Percentiles rank a stretch among this genome's conserved stretches.
Conservation (phyloP, 2,329 filamentous ascomycete genomes). For the Raffaelea ambrosiae region DNA sequence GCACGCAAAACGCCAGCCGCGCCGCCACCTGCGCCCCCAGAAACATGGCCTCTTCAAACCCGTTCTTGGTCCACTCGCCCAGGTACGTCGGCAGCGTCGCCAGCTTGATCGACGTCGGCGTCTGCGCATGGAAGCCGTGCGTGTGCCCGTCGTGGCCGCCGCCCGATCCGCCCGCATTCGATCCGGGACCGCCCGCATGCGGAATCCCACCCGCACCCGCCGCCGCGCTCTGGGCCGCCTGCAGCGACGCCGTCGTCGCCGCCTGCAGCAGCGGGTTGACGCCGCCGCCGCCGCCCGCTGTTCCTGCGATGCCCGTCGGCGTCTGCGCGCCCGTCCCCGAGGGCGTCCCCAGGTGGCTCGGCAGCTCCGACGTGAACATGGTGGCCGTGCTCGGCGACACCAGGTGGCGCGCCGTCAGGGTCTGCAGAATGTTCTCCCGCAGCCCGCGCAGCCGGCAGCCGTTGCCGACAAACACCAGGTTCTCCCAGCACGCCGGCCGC, state of each 20-base stretch:
- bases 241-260: conserved; percentile 33
- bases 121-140: conserved; percentile 56
- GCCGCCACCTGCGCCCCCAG: conserved; percentile 81
- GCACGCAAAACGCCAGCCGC: conserved; percentile 48
- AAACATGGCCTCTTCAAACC: conserved; percentile 75
- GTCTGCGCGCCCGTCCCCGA: conserved; percentile 86
- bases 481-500: conserved; percentile 84
- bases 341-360: conserved; percentile 87
- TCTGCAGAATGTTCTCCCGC: conserved; percentile 77
- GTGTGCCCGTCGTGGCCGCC: conserved; percentile 22
- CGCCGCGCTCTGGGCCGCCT: conserved; percentile 20
- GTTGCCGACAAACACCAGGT: conserved; percentile 84
- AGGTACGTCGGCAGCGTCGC: conserved; percentile 76
- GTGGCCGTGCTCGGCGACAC: conserved; percentile 88
- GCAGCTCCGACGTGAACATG: conserved; percentile 95
- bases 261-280: conserved; percentile 82
- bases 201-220: background rate
- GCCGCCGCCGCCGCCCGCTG: conserved; percentile 17
- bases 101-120: conserved; percentile 75
- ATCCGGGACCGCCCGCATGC: conserved; percentile 27
- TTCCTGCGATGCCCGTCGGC: conserved; percentile 66
- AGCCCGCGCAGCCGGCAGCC: conserved; percentile 69
- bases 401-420: conserved; percentile 72
- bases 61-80: conserved; percentile 78
- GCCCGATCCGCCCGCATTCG: conserved; percentile 31